These are phyloP conservation scores for Limonium bicolor DNA, from an alignment of 148 eudicot species.

Conservation along the genomic window DNA sequence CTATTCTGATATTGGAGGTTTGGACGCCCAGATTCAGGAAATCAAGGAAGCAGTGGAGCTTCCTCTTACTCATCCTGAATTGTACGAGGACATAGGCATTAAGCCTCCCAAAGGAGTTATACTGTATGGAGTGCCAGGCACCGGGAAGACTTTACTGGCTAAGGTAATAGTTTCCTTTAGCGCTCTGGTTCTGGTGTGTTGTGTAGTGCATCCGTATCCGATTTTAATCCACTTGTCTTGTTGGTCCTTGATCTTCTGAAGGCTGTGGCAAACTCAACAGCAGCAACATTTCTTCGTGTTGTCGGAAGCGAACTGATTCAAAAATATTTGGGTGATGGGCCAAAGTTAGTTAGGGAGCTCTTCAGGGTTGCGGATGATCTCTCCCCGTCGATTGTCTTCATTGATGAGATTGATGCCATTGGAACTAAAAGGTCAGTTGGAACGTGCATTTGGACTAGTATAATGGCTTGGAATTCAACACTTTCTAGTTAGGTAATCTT, in stretches of 20 bases:
- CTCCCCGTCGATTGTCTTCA: conserved; percentile 8
- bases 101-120: conserved; percentile 32
- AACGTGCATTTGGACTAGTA: not conserved
- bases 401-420: conserved; percentile 7
- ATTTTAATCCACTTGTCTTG: not conserved
- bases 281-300: conserved; percentile 27
- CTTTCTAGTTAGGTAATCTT: not conserved
- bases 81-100: conserved; percentile 31
- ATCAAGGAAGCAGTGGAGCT: conserved; percentile 32
- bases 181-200: not conserved
- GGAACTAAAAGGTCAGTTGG: conserved; percentile 7
- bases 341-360: conserved; percentile 17
- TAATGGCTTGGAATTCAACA: too few species aligned
- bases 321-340: conserved; percentile 26
- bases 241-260: not conserved
- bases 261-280: conserved; percentile 31
- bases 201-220: not conserved
- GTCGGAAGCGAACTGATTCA: conserved; percentile 31
- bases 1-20: conserved; percentile 22
- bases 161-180: too few species aligned
- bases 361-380: conserved; percentile 21
- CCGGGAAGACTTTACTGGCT: conserved; percentile 34
- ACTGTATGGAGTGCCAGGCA: conserved; percentile 36
- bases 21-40: conserved; percentile 22
- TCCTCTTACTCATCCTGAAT: conserved; percentile 34